These are phyloP conservation scores for Fusarium dlaminii DNA, from an alignment of 2,329 filamentous ascomycete species.

Conservation along the genomic window DNA sequence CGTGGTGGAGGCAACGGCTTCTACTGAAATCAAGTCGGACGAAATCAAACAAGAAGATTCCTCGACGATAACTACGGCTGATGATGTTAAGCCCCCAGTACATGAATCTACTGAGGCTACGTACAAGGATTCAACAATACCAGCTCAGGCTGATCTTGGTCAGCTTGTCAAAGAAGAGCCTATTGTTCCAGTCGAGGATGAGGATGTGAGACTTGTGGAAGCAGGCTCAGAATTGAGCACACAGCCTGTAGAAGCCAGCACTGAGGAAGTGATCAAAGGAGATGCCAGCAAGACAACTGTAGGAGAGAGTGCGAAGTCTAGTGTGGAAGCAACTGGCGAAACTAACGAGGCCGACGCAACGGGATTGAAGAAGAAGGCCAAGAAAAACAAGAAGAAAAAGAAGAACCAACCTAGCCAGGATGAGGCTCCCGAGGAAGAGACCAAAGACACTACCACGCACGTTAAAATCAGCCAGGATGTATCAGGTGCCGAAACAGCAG, in stretches of 20 bases:
- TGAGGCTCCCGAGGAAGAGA: slow-evolving; percentile 5
- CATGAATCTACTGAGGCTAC: neutral
- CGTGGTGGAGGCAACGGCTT: neutral
- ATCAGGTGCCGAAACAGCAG: neutral
- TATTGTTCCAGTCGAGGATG: neutral
- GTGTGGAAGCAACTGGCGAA: slow-evolving; percentile 1
- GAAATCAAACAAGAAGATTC: neutral
- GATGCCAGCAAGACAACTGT: neutral
- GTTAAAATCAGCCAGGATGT: neutral
- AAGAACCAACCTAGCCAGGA: slow-evolving; percentile 20
- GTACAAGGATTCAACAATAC: neutral
- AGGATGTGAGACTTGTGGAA: neutral
- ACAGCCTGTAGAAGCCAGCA: neutral
- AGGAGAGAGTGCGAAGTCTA: neutral
- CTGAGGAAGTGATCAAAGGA: neutral
- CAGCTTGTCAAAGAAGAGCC: neutral
- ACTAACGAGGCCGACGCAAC: slow-evolving; percentile 7
- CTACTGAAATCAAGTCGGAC: neutral
- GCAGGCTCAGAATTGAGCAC: neutral
- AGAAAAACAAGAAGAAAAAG: slow-evolving; percentile 49
- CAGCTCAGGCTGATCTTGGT: neutral
- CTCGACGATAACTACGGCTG: neutral
- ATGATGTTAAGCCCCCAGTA: neutral
- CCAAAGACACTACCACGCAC: neutral
- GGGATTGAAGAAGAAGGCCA: slow-evolving; percentile 44